Conservation (phyloP, 495 filamentous ascomycete species). For the Talaromyces stipitatus region DNA sequence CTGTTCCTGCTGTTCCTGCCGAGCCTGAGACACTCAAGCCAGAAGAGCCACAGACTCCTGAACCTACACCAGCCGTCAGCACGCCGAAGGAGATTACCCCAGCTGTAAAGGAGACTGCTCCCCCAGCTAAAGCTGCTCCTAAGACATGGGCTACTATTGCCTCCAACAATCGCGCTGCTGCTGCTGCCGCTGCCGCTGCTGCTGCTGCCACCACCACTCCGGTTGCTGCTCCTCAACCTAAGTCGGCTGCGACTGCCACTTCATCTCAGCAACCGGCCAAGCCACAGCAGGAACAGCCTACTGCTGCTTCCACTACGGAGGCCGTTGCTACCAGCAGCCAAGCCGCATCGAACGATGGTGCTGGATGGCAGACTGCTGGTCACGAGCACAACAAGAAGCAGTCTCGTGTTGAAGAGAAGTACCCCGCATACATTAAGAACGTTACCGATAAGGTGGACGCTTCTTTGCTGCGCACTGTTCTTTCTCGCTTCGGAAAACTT, state of each 20-base stretch:
- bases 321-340: conserved; percentile 37
- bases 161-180: conserved; percentile 28
- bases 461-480: conserved; percentile 53
- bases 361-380: conserved; percentile 77
- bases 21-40: conserved; percentile 40
- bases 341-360: conserved; percentile 35
- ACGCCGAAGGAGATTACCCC: conserved; percentile 38
- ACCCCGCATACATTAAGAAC: conserved; percentile 85
- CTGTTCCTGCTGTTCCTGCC: conserved; percentile 27
- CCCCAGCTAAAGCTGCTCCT: conserved; percentile 44
- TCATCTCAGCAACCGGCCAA: conserved; percentile 25
- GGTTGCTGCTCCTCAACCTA: conserved; percentile 17
- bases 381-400: conserved; percentile 72
- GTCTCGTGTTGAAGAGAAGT: conserved; percentile 54
- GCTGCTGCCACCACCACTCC: conserved; percentile 30
- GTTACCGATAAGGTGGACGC: conserved; percentile 77
- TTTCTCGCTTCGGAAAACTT: conserved; percentile 70
- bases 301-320: conserved; percentile 21
- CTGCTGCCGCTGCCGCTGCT: conserved; percentile 21
- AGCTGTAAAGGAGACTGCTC: conserved; percentile 41
- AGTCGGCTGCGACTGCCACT: conserved; percentile 27
- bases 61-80: conserved; percentile 35
- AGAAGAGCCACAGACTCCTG: conserved; percentile 47
- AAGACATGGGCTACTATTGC: conserved; percentile 92
- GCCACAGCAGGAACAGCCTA: conserved; percentile 30